Evolutionary conservation across 805 yeast species (phyloP).

Genomic region (Metschnikowia dekortorum): DNA sequence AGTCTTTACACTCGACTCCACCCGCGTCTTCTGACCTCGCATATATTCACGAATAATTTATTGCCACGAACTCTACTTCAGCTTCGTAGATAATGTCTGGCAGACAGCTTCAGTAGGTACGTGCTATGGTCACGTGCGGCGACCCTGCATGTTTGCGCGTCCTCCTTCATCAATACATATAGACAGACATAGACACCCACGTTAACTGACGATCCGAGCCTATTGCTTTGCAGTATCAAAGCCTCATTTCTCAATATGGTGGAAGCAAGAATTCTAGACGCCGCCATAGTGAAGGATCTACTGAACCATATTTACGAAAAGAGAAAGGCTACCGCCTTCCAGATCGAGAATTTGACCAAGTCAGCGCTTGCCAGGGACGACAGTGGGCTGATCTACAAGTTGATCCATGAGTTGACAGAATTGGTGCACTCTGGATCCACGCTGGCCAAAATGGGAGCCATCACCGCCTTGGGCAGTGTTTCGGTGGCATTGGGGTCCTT

Average conservation of each 20-base stretch:
- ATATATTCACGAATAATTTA: neutral
- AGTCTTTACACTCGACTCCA: too few species aligned
- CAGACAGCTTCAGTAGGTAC: neutral
- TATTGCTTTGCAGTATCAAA: neutral
- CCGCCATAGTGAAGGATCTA: constrained; percentile 36
- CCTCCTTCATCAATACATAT: neutral
- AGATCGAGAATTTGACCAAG: constrained; percentile 73
- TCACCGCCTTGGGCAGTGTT: constrained; percentile 93
- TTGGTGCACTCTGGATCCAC: constrained; percentile 66
- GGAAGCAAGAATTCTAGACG: constrained; percentile 28
- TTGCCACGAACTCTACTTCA: neutral
- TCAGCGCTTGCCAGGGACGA: constrained; percentile 60
- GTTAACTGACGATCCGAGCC: neutral
- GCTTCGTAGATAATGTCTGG: too few species aligned
- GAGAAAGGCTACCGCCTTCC: constrained; percentile 49
- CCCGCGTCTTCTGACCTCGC: neutral
- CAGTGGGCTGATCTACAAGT: constrained; percentile 51
- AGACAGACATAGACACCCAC: neutral
- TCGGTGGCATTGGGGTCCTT: constrained; percentile 86
- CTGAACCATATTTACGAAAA: constrained; percentile 45
- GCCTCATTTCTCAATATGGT: constrained; percentile 9
- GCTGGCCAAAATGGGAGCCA: constrained; percentile 85
- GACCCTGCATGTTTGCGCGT: neutral
- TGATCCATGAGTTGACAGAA: constrained; percentile 75
- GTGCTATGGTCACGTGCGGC: neutral